Percentiles rank a stretch among this genome's conserved stretches.
These are phyloP conservation scores for Scutellaria minor DNA, from an alignment of 257 asterid genomes.

Conservation along the genomic window DNA sequence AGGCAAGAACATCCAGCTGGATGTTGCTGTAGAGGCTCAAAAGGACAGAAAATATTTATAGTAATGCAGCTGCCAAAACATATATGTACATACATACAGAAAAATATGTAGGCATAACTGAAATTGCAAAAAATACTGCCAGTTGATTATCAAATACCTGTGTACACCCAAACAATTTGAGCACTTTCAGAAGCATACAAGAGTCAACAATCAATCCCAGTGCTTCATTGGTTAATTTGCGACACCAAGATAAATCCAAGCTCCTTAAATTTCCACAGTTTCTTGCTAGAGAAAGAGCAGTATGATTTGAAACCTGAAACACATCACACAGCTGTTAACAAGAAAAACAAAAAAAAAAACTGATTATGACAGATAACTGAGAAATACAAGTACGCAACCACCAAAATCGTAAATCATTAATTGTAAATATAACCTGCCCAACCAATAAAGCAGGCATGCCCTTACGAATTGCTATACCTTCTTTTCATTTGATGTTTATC, in stretches of 20 bases:
- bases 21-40: too few relatives aligned
- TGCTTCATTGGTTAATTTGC: conserved; percentile 78
- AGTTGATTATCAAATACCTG: conserved; percentile 55
- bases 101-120: neutral
- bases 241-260: conserved; percentile 92
- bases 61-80: neutral
- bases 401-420: neutral
- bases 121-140: neutral
- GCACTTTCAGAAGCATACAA: conserved; percentile 66
- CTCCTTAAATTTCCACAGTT: conserved; percentile 58
- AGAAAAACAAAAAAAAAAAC: conserved; percentile 3
- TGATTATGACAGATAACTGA: neutral
- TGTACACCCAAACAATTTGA: conserved; percentile 86
- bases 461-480: neutral
- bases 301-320: conserved; percentile 73
- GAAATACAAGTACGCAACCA: neutral
- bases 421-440: neutral
- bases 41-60: too few relatives aligned
- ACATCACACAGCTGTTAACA: conserved; percentile 13
- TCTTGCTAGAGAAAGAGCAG: conserved; percentile 78
- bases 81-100: neutral
- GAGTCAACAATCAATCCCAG: conserved; percentile 86
- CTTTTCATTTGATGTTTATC: neutral
- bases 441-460: conserved; percentile 4
- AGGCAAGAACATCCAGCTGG: too few relatives aligned